Evolutionary conservation across 192 early-diverging fungal genomes (phyloP), one percentile per base, ranked within the genome.

Genomic region (Podila epicladia): DNA sequence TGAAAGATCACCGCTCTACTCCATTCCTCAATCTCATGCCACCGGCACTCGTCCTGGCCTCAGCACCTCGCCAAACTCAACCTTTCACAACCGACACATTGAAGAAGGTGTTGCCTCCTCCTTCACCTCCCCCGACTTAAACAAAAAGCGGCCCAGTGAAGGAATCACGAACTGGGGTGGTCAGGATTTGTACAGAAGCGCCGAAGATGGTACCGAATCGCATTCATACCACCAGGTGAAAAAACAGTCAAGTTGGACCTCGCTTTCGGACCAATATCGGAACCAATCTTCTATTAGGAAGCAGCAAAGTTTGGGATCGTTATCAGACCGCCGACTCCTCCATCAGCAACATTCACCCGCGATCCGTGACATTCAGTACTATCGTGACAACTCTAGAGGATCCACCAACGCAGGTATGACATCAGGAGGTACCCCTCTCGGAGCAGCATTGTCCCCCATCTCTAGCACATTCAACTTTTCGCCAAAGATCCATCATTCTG

Each of bases 71-170:
- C 41, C 41, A 45, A 45, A 45, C 41, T 45, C 41, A 13, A 45
- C 11, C 8, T 45, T 15, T 45, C 41, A 45, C 41, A 45, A 8
- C 41, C 41, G 41, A 45, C 41, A 45, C 41, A 1, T 45, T 15
- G 41, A 45, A 15, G 41, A 45, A 45, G 41, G 41, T 1, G 41
- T 15, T 15, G 8, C 41, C 8, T 45, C 41, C 41, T 45, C 41
- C 2, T 45, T 45, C 41, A 45, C 41, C 1, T n/a, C 58, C 1
- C 62, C 71, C 65, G 75, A 78, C 24, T 15, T 67, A 5, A 41
- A 33, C 33, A 78, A 78, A 37, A 78, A 78, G 37, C 64, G 75
- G 55, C 75, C 75, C 20, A 78, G 75, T 33, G 75, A 78, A 13
- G 75, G 69, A 35, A 55, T 68, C 12, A 53, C 71, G 13, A 64